Evolutionary conservation across 2,329 filamentous ascomycete genomes (phyloP).

Genomic region (Tolypocladium sp.): DNA sequence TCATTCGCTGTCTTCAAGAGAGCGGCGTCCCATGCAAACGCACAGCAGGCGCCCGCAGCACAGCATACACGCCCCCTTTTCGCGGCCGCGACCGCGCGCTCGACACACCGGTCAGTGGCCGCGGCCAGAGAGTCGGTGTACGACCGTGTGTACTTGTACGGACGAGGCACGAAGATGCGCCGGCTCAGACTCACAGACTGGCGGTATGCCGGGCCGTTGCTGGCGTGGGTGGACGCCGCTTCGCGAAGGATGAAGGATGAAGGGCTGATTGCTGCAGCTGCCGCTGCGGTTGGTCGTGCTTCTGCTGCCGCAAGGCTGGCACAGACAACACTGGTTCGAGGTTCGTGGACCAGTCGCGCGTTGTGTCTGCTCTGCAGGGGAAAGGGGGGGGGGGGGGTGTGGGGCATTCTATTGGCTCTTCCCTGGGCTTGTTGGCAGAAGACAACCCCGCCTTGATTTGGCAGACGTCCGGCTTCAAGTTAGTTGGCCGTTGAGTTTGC

Average conservation of each 20-base stretch:
- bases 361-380: neutral
- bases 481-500: neutral
- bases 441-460: neutral
- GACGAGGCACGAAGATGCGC: neutral
- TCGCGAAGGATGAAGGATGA: neutral
- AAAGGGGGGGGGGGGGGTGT: neutral
- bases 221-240: neutral
- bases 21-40: neutral
- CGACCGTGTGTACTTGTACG: neutral
- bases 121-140: neutral
- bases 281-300: neutral
- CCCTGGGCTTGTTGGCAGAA: neutral
- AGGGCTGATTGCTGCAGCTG: neutral
- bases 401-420: neutral
- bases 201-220: neutral
- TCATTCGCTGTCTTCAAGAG: neutral
- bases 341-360: neutral
- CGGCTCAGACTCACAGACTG: neutral
- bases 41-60: neutral
- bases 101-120: neutral
- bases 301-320: neutral
- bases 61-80: neutral
- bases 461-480: neutral
- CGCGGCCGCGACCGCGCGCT: neutral
- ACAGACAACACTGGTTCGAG: neutral